Conservation (phyloP, 2,329 filamentous ascomycete species). For the Diplodia sapinea region DNA sequence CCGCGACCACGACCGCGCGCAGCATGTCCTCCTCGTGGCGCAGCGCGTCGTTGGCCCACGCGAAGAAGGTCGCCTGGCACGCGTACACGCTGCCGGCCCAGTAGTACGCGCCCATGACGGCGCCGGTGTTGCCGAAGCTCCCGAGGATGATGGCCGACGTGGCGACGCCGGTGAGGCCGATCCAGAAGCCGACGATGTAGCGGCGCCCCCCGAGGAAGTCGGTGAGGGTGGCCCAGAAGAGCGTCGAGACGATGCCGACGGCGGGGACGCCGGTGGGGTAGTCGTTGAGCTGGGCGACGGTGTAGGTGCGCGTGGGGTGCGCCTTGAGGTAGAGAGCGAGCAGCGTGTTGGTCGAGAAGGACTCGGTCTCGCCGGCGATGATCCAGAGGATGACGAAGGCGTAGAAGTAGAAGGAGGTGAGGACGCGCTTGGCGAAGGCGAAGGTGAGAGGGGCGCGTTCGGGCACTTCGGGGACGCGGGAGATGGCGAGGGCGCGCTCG, state of each 20-base stretch:
- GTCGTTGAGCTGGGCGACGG: constrained; percentile 59
- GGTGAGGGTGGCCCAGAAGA: constrained; percentile 73
- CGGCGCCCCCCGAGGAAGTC: constrained; percentile 68
- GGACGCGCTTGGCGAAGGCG: constrained; percentile 60
- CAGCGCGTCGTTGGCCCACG: constrained; percentile 76
- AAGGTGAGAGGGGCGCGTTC: constrained; percentile 55
- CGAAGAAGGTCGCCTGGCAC: constrained; percentile 76
- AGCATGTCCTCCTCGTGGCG: constrained; percentile 67
- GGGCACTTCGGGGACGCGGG: constrained; percentile 54
- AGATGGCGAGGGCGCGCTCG: constrained; percentile 52
- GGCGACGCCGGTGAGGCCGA: constrained; percentile 67
- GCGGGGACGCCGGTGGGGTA: constrained; percentile 61
- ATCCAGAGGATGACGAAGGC: constrained; percentile 71
- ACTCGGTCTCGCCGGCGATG: constrained; percentile 74
- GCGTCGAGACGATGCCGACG: constrained; percentile 60
- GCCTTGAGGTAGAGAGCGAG: constrained; percentile 58
- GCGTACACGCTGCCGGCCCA: constrained; percentile 74
- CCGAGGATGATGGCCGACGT: constrained; percentile 68
- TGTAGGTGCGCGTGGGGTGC: constrained; percentile 53
- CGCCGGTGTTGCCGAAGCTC: constrained; percentile 56
- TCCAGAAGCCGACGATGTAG: constrained; percentile 71
- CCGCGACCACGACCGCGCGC: constrained; percentile 70
- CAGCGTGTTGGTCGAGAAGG: constrained; percentile 69
- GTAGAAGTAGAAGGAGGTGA: constrained; percentile 69
- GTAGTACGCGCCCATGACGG: constrained; percentile 71